phyloP scores from a whole-genome alignment of 2,329 filamentous ascomycete genomes.

The Sporothrix variecibatus region DNA sequence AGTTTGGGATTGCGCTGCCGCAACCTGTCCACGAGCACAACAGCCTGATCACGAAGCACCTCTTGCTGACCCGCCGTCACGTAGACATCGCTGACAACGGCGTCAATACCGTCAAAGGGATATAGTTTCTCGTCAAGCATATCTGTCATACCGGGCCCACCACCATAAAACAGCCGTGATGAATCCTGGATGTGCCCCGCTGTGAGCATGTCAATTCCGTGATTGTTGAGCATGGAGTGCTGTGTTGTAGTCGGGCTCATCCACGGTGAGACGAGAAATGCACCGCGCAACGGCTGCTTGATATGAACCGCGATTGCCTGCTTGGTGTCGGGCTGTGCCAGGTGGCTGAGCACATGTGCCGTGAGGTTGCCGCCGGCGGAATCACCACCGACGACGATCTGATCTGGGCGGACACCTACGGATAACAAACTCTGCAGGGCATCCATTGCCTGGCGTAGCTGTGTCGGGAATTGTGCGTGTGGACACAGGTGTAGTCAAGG shows the following conservation, averaged over 20 bases:
- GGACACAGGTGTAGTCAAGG: constrained; percentile 2
- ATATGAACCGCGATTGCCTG: not conserved
- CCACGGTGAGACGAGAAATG: constrained; percentile 3
- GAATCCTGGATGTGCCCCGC: not conserved
- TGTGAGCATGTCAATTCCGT: not conserved
- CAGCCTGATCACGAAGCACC: constrained; percentile 1
- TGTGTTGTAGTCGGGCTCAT: not conserved
- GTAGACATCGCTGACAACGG: not conserved
- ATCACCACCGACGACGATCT: not conserved
- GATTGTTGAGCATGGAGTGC: not conserved
- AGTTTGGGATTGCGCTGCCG: not conserved
- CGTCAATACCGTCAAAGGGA: not conserved
- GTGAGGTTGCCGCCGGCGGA: not conserved
- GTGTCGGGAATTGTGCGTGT: not conserved
- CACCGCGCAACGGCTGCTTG: not conserved
- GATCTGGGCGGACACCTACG: not conserved
- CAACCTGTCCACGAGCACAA: not conserved
- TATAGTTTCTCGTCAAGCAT: not conserved
- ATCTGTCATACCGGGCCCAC: not conserved
- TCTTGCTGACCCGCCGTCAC: not conserved
- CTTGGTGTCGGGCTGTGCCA: not conserved
- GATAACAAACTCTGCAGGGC: not conserved
- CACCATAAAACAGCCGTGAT: not conserved
- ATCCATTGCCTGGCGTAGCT: not conserved
- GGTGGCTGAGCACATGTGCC: not conserved